Conservation (phyloP, 2,329 filamentous ascomycete species). For the Xylaria hypoxylon region DNA sequence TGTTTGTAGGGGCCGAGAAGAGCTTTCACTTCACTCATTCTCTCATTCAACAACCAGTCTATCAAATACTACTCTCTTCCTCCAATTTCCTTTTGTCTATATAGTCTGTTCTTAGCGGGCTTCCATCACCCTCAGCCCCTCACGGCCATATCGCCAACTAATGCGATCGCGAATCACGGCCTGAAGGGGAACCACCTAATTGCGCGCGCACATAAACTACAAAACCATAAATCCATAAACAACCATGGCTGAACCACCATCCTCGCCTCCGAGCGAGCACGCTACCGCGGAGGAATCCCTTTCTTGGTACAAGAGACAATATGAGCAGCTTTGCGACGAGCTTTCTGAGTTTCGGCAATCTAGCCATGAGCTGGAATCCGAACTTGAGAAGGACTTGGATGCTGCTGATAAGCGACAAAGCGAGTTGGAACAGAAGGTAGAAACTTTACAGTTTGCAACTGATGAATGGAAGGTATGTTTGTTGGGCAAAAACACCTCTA, state of each 20-base stretch:
- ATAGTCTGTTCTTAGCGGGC: conserved; percentile 13
- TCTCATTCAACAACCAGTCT: conserved; percentile 24
- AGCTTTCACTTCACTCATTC: conserved; percentile 29
- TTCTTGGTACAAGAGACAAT: conserved; percentile 95
- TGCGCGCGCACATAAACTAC: conserved; percentile 8
- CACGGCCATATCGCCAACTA: conserved; percentile 15
- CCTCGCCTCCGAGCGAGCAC: conserved; percentile 69
- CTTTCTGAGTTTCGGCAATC: conserved; percentile 93
- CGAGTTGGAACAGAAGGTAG: conserved; percentile 85
- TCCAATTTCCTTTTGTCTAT: conserved; percentile 27
- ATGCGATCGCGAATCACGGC: conserved; percentile 30
- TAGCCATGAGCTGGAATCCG: conserved; percentile 91
- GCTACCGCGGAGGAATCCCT: conserved; percentile 78
- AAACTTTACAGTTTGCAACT: conserved; percentile 85
- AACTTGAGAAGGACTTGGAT: conserved; percentile 96
- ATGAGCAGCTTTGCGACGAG: conserved; percentile 91
- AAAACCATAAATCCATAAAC: conserved; percentile 7
- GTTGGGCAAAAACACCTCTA: neutral
- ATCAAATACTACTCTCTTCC: conserved; percentile 15
- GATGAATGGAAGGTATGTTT: conserved; percentile 94
- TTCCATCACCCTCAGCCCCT: conserved; percentile 4
- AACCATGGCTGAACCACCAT: conserved; percentile 69
- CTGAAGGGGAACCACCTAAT: conserved; percentile 31
- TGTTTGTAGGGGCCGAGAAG: conserved; percentile 30
- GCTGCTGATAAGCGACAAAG: conserved; percentile 94